Evolutionary conservation across 169 alveolate genomes (phyloP).

Genomic region (Eimeria sp.): DNA sequence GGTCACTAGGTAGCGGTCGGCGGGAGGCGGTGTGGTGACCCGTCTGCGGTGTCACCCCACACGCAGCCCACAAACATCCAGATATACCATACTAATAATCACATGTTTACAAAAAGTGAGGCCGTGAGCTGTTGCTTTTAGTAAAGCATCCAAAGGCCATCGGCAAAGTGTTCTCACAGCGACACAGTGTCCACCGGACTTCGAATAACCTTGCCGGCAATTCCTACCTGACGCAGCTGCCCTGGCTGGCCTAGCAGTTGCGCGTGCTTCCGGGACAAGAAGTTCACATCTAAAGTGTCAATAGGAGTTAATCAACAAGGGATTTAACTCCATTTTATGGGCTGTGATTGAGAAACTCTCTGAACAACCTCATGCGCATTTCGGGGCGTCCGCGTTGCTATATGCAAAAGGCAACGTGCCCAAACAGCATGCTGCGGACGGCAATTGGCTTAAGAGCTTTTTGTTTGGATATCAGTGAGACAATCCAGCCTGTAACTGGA

Average conservation of each 20-base stretch:
- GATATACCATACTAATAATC: not conserved
- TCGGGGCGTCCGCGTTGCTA: not conserved
- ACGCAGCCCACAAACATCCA: constrained; percentile 4
- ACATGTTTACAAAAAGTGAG: not conserved
- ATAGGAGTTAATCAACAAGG: not conserved
- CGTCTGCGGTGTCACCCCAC: constrained; percentile 27
- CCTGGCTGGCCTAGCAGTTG: not conserved
- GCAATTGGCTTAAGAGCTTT: not conserved
- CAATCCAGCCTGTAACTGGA: not conserved
- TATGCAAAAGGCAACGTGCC: not conserved
- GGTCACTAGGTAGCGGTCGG: constrained; percentile 20
- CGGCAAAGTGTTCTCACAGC: not conserved
- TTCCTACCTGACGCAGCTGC: constrained; percentile 15
- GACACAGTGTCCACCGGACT: not conserved
- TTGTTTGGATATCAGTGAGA: not conserved
- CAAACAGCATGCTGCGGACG: constrained; percentile 18
- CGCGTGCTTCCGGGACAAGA: not conserved
- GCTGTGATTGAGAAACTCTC: not conserved
- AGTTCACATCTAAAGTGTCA: not conserved
- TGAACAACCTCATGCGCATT: not conserved
- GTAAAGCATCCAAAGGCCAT: not conserved
- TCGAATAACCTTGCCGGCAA: not conserved
- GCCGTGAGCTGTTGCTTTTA: constrained; percentile 12
- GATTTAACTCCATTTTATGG: not conserved
- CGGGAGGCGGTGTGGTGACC: constrained; percentile 15